Percentiles rank a stretch among this genome's conserved stretches.
Conservation (phyloP, 108 stramenopile genomes). For the Stephanodiscus minutulus region DNA sequence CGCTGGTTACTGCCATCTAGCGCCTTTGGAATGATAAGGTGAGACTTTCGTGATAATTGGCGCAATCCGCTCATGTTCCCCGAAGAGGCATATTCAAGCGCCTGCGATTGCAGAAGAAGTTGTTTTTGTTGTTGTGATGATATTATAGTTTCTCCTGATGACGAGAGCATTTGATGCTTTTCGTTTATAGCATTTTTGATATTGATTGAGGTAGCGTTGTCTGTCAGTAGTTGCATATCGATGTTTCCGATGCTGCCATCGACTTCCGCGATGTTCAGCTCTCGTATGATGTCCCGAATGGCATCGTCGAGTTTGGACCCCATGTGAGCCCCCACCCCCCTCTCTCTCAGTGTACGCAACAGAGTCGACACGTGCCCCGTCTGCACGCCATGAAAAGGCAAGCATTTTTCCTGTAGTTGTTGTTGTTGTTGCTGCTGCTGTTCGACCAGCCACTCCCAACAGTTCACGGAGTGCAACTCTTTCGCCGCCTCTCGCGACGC, state of each 20-base stretch:
- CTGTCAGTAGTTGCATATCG: background rate
- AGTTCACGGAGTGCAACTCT: conserved; percentile 55
- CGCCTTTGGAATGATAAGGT: conserved; percentile 48
- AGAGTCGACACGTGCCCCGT: conserved; percentile 36
- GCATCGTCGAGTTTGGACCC: conserved; percentile 46
- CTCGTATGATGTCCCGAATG: conserved; percentile 50
- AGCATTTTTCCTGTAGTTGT: conserved; percentile 13
- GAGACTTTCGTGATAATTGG: conserved; percentile 43
- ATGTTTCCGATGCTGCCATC: background rate
- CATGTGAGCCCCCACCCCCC: conserved; percentile 52
- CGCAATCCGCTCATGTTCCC: conserved; percentile 54
- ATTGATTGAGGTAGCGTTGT: background rate
- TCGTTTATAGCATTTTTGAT: background rate
- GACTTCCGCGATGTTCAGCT: conserved; percentile 39
- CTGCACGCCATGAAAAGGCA: conserved; percentile 62
- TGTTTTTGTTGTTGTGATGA: background rate
- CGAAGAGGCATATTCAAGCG: conserved; percentile 42
- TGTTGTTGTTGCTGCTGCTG: conserved; percentile 5
- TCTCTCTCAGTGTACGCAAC: conserved; percentile 46
- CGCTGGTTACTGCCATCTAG: conserved; percentile 32
- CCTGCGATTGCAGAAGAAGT: conserved; percentile 19
- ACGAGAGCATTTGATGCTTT: conserved; percentile 8
- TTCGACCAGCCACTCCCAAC: conserved; percentile 48
- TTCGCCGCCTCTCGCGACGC: conserved; percentile 76
- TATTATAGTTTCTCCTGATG: background rate